These are phyloP conservation scores for Eremochloa ophiuroides DNA, from an alignment of 176 grass and related monocot species.

Conservation along the genomic window DNA sequence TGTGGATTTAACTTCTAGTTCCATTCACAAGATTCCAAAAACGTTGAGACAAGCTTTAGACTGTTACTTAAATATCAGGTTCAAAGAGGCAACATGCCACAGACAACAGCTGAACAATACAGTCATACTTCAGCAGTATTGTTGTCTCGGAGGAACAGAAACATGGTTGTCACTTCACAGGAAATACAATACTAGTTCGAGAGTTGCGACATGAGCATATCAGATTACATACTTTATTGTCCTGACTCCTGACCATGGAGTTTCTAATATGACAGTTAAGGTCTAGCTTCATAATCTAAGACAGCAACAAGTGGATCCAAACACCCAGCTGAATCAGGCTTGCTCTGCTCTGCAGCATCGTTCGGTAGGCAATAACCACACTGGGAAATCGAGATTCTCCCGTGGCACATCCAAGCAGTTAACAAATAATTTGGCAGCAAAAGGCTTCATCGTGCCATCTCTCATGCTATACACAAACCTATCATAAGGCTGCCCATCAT, in stretches of 20 bases:
- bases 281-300: no score
- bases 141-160: background rate
- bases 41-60: no score
- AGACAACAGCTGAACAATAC: background rate
- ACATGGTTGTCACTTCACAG: background rate
- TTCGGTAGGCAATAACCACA: slow-evolving; percentile 20
- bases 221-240: no score
- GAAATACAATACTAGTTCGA: background rate
- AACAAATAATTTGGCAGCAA: background rate
- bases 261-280: no score
- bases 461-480: background rate
- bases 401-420: background rate
- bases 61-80: background rate
- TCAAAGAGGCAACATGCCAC: background rate
- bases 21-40: no score
- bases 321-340: background rate
- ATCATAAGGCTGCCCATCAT: background rate
- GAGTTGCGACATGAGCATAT: no score
- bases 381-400: background rate
- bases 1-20: no score
- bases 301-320: background rate
- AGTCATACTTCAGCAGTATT: no score
- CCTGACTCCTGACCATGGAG: no score
- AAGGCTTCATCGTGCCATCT: background rate
- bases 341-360: background rate